Conservation (phyloP, 2,329 filamentous ascomycete genomes). For the Epichloe bromicola region DNA sequence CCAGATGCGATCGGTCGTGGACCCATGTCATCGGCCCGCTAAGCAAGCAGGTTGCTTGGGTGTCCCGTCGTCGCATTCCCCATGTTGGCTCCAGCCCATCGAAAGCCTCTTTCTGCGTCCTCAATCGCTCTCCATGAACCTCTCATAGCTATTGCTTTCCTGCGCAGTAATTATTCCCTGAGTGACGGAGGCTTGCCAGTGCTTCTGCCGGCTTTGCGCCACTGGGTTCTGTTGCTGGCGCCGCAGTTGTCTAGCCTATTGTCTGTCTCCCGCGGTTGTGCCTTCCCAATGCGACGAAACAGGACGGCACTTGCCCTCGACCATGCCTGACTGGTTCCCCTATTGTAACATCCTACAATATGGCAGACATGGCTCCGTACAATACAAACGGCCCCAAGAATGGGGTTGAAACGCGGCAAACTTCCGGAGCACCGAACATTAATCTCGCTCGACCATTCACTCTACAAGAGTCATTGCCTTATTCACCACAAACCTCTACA, state of each 20-base stretch:
- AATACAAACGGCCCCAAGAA: slow-evolving; percentile 20
- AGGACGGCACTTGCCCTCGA: slow-evolving; percentile 15
- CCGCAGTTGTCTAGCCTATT: slow-evolving; percentile 2
- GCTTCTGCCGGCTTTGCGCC: background rate
- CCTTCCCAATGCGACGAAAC: slow-evolving; percentile 15
- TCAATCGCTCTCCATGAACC: background rate
- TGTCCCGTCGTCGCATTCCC: background rate
- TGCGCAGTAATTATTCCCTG: background rate
- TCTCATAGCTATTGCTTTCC: background rate
- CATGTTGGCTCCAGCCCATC: background rate
- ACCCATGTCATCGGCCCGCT: background rate
- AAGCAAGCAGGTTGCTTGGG: background rate
- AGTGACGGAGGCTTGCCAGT: background rate
- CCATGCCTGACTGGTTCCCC: slow-evolving; percentile 18
- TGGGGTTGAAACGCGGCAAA: slow-evolving; percentile 17
- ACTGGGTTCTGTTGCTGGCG: background rate
- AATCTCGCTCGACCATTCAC: slow-evolving; percentile 37
- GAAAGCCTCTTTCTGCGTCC: background rate
- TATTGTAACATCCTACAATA: slow-evolving; percentile 17
- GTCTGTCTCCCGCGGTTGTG: slow-evolving; percentile 3
- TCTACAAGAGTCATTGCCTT: slow-evolving; percentile 67
- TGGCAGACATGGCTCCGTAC: slow-evolving; percentile 18
- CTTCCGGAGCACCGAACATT: slow-evolving; percentile 12
- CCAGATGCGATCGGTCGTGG: background rate
- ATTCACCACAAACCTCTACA: slow-evolving; percentile 68